Evolutionary conservation across 176 grass and related monocot genomes (phyloP).

Genomic region (Aegilops sharonensis): DNA sequence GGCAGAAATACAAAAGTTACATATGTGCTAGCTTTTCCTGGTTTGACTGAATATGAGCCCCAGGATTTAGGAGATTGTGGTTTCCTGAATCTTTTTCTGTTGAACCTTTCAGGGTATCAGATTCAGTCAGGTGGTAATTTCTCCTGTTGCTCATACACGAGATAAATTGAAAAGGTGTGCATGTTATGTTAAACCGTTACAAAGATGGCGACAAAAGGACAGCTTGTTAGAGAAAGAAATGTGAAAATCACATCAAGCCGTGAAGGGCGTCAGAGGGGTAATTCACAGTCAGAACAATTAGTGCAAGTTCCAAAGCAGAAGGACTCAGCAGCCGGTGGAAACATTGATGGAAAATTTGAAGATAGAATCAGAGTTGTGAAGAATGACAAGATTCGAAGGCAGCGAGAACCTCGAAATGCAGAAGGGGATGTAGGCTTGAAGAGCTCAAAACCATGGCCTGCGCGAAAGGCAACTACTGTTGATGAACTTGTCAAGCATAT

Average conservation of each 20-base stretch:
- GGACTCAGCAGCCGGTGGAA: conserved; percentile 17
- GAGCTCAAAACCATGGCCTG: conserved; percentile 88
- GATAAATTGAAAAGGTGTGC: conserved; percentile 1
- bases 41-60: background rate
- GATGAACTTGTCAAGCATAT: conserved; percentile 95
- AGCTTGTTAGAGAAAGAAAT: conserved; percentile 36
- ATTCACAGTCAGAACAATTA: conserved; percentile 37
- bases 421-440: conserved; percentile 42
- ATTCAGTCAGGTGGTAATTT: conserved; percentile 15
- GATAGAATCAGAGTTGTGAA: conserved; percentile 56
- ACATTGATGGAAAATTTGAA: conserved; percentile 53
- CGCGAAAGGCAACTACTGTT: conserved; percentile 42
- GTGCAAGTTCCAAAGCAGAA: conserved; percentile 42
- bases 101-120: background rate
- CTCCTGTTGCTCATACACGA: conserved; percentile 4
- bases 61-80: background rate
- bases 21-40: conserved; percentile 17
- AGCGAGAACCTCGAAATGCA: conserved; percentile 25
- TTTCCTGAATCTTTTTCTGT: conserved; percentile 7
- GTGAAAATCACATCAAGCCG: conserved; percentile 25
- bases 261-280: conserved; percentile 37
- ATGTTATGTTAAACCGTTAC: conserved; percentile 42
- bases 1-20: background rate
- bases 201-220: conserved; percentile 52
- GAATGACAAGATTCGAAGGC: conserved; percentile 40